These are phyloP conservation scores for Monosporozyma solicola DNA, from an alignment of 805 yeast genomes.

Conservation along the genomic window DNA sequence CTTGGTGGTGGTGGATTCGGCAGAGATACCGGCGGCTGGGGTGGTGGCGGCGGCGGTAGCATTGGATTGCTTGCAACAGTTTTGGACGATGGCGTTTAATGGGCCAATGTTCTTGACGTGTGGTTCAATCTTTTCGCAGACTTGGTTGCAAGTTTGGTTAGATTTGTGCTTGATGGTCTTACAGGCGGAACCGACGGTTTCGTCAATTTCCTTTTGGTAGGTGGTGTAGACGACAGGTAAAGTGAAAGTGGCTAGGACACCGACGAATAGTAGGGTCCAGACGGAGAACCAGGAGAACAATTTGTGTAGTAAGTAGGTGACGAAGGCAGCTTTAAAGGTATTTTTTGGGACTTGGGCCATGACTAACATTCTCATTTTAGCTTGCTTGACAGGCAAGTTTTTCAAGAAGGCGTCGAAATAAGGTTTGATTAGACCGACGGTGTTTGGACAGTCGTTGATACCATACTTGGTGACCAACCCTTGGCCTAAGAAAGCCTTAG, in stretches of 20 bases:
- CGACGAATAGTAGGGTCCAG: conserved; percentile 51
- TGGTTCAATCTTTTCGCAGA: conserved; percentile 52
- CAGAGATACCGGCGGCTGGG: conserved; percentile 15
- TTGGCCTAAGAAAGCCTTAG: conserved; percentile 61
- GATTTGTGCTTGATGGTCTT: conserved; percentile 44
- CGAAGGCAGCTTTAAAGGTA: conserved; percentile 65
- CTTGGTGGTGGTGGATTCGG: conserved; percentile 17
- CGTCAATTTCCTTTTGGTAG: conserved; percentile 71
- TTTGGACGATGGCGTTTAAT: conserved; percentile 43
- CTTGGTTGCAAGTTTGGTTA: conserved; percentile 36
- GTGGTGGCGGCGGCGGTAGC: conserved; percentile 32
- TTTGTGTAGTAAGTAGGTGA: conserved; percentile 55
- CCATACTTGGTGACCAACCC: conserved; percentile 75
- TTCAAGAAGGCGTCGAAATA: conserved; percentile 22
- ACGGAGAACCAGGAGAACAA: conserved; percentile 69
- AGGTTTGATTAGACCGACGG: conserved; percentile 27
- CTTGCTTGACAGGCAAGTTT: conserved; percentile 43
- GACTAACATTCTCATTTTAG: conserved; percentile 44
- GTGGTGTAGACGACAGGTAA: conserved; percentile 65
- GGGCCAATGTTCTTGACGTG: conserved; percentile 56
- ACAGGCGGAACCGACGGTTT: conserved; percentile 40
- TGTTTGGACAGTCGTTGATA: conserved; percentile 37
- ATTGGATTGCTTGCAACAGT: conserved; percentile 27
- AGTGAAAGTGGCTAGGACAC: conserved; percentile 58
- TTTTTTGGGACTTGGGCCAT: conserved; percentile 63